Percentiles rank a stretch among this genome's conserved stretches.
phyloP scores from a whole-genome alignment of 257 asterid species.

The Fraxinus cuspidata region DNA sequence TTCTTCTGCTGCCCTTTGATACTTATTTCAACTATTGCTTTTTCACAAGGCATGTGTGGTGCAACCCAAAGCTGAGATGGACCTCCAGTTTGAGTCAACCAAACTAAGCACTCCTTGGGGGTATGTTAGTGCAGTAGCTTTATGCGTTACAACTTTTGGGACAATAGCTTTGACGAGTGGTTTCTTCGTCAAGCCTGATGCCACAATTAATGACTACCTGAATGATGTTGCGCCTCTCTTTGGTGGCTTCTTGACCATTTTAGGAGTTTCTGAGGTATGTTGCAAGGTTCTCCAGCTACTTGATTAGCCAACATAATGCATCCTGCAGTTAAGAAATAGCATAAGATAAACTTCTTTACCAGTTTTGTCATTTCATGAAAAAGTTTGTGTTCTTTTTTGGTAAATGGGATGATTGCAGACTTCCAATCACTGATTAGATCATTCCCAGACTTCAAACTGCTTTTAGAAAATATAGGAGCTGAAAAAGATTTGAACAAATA shows the following conservation, averaged over 20 bases:
- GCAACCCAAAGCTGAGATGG: conserved; percentile 92
- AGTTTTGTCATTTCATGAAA: neutral
- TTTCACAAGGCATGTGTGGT: conserved; percentile 77
- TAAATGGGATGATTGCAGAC: neutral
- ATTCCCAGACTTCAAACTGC: too few relatives aligned
- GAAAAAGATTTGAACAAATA: neutral
- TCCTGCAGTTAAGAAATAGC: neutral
- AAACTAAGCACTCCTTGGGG: conserved; percentile 79
- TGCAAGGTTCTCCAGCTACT: neutral
- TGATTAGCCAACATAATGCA: too few relatives aligned
- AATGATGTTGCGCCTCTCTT: conserved; percentile 70
- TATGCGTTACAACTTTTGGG: conserved; percentile 75
- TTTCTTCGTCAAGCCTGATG: conserved; percentile 78
- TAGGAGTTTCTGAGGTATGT: conserved; percentile 87
- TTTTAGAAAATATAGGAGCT: neutral
- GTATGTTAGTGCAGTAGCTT: conserved; percentile 64
- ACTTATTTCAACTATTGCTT: conserved; percentile 9
- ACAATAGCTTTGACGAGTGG: conserved; percentile 88
- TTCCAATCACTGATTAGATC: too few relatives aligned
- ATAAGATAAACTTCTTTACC: neutral
- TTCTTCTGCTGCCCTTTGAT: neutral
- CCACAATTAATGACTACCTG: conserved; percentile 72
- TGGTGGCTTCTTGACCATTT: conserved; percentile 88
- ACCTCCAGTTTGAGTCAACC: conserved; percentile 74
- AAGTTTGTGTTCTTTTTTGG: neutral